Evolutionary conservation across 1,284 basidiomycete genomes (phyloP).

Genomic region (Apiotrichum veenhuisii): DNA sequence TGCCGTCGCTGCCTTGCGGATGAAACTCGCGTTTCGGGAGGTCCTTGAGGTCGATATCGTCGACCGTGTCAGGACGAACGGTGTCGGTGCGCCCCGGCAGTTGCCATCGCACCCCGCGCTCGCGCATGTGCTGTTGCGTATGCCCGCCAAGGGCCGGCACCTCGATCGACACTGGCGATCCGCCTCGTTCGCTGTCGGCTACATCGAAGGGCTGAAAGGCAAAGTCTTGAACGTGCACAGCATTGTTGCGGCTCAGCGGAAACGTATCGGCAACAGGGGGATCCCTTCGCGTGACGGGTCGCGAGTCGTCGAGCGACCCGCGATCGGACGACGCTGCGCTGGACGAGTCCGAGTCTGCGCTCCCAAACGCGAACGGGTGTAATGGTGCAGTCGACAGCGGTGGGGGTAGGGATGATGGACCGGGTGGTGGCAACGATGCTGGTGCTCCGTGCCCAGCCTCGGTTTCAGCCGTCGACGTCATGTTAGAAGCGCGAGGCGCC

Average conservation of each 20-base stretch:
- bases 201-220: background rate
- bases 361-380: background rate
- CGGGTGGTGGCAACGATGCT: background rate
- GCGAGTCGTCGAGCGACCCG: background rate
- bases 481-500: background rate
- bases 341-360: background rate
- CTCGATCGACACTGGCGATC: background rate
- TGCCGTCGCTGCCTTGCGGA: background rate
- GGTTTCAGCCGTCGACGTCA: background rate
- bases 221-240: background rate
- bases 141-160: background rate
- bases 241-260: background rate
- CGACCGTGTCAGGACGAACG: background rate
- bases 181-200: background rate
- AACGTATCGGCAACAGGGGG: background rate
- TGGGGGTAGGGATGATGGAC: background rate
- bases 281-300: background rate
- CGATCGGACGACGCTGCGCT: background rate
- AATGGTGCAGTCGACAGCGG: too few relatives aligned
- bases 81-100: background rate
- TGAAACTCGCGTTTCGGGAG: conserved; percentile 14
- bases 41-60: background rate
- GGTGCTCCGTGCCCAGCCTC: background rate
- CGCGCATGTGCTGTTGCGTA: background rate
- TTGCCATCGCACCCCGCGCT: background rate